A percentile compares a stretch with the other conserved stretches of the same genome.
Conservation (phyloP, 2,329 filamentous ascomycete species). For the Fusarium clavum region DNA sequence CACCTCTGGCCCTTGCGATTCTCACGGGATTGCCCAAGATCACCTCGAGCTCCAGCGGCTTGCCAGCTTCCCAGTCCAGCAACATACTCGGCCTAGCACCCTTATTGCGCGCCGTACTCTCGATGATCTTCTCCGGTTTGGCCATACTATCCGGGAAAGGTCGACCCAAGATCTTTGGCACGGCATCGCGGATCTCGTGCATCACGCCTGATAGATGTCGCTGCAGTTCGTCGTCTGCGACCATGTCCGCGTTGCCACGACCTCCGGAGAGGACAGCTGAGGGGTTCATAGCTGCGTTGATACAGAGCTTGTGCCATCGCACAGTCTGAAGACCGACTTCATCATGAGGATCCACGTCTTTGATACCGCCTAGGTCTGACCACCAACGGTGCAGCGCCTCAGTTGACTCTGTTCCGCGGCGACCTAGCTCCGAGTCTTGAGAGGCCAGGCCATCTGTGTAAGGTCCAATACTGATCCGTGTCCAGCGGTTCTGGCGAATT, state of each 20-base stretch:
- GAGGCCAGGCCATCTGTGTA: constrained; percentile 65
- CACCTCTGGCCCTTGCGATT: constrained; percentile 70
- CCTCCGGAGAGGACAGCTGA: constrained; percentile 75
- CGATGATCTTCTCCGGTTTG: constrained; percentile 70
- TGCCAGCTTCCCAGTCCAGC: constrained; percentile 74
- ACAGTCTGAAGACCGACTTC: constrained; percentile 76
- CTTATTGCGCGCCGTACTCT: constrained; percentile 71
- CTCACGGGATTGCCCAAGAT: constrained; percentile 77
- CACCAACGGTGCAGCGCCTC: constrained; percentile 65
- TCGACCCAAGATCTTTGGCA: constrained; percentile 71
- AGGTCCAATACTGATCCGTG: constrained; percentile 75
- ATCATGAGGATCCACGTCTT: constrained; percentile 72
- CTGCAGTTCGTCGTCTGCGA: constrained; percentile 70
- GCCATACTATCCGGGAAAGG: constrained; percentile 69
- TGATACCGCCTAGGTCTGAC: constrained; percentile 67
- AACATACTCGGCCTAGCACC: constrained; percentile 76
- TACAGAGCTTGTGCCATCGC: constrained; percentile 81
- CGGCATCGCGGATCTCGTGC: constrained; percentile 74
- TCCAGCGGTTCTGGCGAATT: constrained; percentile 79
- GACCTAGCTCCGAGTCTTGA: constrained; percentile 48
- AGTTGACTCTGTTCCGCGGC: constrained; percentile 57
- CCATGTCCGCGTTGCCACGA: constrained; percentile 73
- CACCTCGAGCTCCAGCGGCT: constrained; percentile 77
- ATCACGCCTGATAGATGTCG: constrained; percentile 73
- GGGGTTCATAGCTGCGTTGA: constrained; percentile 81